These are phyloP conservation scores for Penicillium fimorum DNA, from an alignment of 495 filamentous ascomycete species.

Conservation along the genomic window DNA sequence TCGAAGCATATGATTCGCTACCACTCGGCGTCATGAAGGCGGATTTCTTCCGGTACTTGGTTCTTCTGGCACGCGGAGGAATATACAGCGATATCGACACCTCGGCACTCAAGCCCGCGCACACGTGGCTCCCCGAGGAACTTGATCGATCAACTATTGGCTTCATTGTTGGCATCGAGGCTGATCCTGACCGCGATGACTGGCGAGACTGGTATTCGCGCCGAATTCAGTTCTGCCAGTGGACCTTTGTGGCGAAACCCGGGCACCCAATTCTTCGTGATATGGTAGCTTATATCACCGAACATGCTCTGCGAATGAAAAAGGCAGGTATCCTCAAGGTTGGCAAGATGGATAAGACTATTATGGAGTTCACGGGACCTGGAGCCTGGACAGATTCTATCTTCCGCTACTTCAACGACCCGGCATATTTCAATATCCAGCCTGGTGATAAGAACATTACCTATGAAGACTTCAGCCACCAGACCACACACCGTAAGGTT, in stretches of 20 bases:
- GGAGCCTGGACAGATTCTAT: slow-evolving; percentile 92
- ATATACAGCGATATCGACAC: slow-evolving; percentile 99
- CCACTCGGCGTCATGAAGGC: slow-evolving; percentile 90
- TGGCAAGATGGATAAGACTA: slow-evolving; percentile 67
- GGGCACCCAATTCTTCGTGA: slow-evolving; percentile 90
- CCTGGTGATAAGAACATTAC: slow-evolving; percentile 68
- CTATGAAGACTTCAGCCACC: slow-evolving; percentile 85
- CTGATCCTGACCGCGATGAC: slow-evolving; percentile 87
- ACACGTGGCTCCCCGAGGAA: slow-evolving; percentile 80
- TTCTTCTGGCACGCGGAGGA: slow-evolving; percentile 88
- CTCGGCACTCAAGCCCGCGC: slow-evolving; percentile 72
- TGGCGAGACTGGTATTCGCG: slow-evolving; percentile 96
- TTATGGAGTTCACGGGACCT: slow-evolving; percentile 96
- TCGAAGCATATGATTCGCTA: slow-evolving; percentile 86
- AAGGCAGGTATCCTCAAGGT: slow-evolving; percentile 60
- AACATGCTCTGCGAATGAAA: slow-evolving; percentile 76
- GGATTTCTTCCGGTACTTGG: slow-evolving; percentile 96
- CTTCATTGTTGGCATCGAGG: slow-evolving; percentile 90
- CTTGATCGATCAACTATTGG: slow-evolving; percentile 77
- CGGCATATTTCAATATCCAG: slow-evolving; percentile 81
- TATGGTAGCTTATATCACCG: slow-evolving; percentile 80
- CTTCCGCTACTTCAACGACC: slow-evolving; percentile 91
- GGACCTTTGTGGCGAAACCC: slow-evolving; percentile 95
- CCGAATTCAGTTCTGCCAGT: slow-evolving; percentile 96
- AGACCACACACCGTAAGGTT: slow-evolving; percentile 76